Evolutionary conservation across 2,329 filamentous ascomycete genomes (phyloP), one percentile per base, ranked within the genome.

Genomic region (Rhynchosporium graminicola): DNA sequence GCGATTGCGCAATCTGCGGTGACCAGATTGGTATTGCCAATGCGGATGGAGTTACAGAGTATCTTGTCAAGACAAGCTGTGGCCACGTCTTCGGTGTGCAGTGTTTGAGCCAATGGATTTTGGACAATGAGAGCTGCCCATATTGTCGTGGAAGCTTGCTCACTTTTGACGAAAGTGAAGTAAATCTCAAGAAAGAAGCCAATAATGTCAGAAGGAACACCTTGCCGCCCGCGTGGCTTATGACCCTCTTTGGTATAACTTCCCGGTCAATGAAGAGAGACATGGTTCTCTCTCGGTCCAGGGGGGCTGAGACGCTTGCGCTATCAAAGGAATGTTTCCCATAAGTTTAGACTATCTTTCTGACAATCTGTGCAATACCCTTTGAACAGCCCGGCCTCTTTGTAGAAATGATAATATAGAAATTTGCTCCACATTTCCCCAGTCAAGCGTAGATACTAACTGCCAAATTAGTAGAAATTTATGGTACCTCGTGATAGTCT

Each of bases 91-190:
- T 28, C 15, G 52, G 52, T 10, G 40, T 42, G 5, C 9, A 43
- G 13, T 56, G 52, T n/a, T 20, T 56, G 3, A 28, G 29, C 10
- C 12, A 40, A n/a, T 56, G 52, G 52, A 56, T 56, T 38, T 5
- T 26, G 36, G 10, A 45, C 12, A 28, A 56, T 26, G 20, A 28
- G n/a, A 29, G 10, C 5, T 56, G 52, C n/a, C 52, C 52, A 15
- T 3, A 12, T 6, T 56, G 52, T 31, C 52, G 52, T 6, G 28
- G 33, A 7, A n/a, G 2, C 1, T 33, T 51, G 12, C 48, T 51
- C 1, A 36, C 13, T 33, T 36, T 51, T 15, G 4, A 13, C 7
- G 48, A 51, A 20, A 20, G 48, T 36, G 28, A 9, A 15, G 3
- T 12, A 9, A 42, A 12, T 12, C 15, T 6, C 9, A 42, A 3